These are phyloP conservation scores for Cladobotryum protrusum DNA, from an alignment of 2,329 filamentous ascomycete species.

Conservation along the genomic window DNA sequence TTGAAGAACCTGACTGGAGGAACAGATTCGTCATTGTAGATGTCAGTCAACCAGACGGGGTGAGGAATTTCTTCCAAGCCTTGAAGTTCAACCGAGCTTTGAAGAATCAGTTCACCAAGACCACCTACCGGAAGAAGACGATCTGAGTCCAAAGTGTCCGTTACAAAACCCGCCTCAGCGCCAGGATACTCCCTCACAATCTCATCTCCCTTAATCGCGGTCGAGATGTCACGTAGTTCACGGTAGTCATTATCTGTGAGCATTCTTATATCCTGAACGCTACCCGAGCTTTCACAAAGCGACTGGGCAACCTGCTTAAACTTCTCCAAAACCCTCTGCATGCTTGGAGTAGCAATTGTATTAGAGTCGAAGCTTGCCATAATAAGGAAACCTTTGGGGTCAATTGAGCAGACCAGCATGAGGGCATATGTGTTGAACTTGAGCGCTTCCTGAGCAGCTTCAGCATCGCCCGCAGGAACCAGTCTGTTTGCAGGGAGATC, in stretches of 20 bases:
- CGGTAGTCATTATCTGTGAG: slow-evolving; percentile 29
- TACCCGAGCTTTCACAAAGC: slow-evolving; percentile 35
- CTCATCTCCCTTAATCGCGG: slow-evolving; percentile 11
- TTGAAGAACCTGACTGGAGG: slow-evolving; percentile 27
- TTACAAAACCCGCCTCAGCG: slow-evolving; percentile 33
- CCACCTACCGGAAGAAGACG: slow-evolving; percentile 34
- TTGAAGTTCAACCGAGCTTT: slow-evolving; percentile 17
- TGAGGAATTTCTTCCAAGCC: too few relatives aligned
- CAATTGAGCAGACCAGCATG: slow-evolving; percentile 59
- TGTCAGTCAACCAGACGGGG: too few relatives aligned
- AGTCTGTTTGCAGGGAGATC: slow-evolving; percentile 44
- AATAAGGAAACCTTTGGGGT: slow-evolving; percentile 48
- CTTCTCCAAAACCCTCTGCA: slow-evolving; percentile 47
- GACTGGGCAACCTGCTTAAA: slow-evolving; percentile 45
- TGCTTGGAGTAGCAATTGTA: slow-evolving; percentile 44
- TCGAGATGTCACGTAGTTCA: slow-evolving; percentile 24
- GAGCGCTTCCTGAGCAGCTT: slow-evolving; percentile 54
- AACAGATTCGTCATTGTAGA: slow-evolving; percentile 17
- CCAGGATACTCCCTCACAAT: slow-evolving; percentile 19
- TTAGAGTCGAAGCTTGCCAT: slow-evolving; percentile 61
- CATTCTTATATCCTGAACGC: slow-evolving; percentile 29
- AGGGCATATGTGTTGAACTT: slow-evolving; percentile 56
- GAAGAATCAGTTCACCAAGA: slow-evolving; percentile 40
- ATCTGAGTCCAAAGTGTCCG: slow-evolving; percentile 29
- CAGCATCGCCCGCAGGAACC: slow-evolving; percentile 48